These are phyloP conservation scores for Carex myosuroides DNA, from an alignment of 176 grass and related monocot species.

Conservation along the genomic window DNA sequence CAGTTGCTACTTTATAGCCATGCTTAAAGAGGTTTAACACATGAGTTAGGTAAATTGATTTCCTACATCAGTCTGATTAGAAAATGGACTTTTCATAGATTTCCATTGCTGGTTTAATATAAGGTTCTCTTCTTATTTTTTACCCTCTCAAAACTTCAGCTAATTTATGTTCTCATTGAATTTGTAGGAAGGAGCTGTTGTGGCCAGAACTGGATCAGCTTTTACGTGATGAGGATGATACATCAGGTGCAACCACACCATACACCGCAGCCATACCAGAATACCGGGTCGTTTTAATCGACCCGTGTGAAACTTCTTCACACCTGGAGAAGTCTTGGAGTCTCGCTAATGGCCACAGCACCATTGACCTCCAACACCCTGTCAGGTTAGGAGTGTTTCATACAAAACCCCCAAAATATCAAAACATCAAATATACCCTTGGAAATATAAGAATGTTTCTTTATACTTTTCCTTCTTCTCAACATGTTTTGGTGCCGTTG, in stretches of 20 bases:
- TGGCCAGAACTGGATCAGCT: conserved; percentile 90
- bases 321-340: conserved; percentile 55
- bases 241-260: conserved; percentile 59
- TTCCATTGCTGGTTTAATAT: conserved; percentile 4
- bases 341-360: conserved; percentile 58
- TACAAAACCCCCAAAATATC: neutral
- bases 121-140: neutral
- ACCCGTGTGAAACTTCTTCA: conserved; percentile 33
- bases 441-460: neutral
- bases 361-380: conserved; percentile 75
- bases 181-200: conserved; percentile 76
- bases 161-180: neutral
- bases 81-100: neutral
- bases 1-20: neutral
- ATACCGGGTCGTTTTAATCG: conserved; percentile 69
- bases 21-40: neutral
- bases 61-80: neutral
- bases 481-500: neutral
- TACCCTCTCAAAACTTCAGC: neutral
- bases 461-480: conserved; percentile 1
- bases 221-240: conserved; percentile 58
- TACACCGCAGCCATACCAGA: conserved; percentile 93
- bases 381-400: conserved; percentile 48
- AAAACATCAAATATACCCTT: neutral
- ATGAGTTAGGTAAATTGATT: neutral